phyloP scores from a whole-genome alignment of 2,329 filamentous ascomycete genomes.

The Cladosporium phlei region DNA sequence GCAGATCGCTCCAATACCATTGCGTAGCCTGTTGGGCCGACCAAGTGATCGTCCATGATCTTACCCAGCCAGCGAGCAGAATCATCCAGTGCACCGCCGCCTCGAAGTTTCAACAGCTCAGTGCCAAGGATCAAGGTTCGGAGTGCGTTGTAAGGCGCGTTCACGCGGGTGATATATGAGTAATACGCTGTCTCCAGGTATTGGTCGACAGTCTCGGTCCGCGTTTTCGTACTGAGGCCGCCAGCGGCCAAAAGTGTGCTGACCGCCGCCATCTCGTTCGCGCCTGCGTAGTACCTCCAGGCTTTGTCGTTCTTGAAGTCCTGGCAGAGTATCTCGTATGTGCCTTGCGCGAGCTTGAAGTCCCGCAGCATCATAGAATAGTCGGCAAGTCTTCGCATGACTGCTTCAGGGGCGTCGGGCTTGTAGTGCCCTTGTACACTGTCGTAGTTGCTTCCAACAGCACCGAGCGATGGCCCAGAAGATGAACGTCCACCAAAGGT shows the following conservation, averaged over 20 bases:
- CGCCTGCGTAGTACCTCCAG: conserved; percentile 90
- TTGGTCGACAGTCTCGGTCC: conserved; percentile 75
- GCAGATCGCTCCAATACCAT: conserved; percentile 82
- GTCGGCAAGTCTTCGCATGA: conserved; percentile 89
- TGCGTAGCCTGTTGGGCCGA: conserved; percentile 71
- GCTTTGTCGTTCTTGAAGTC: conserved; percentile 96
- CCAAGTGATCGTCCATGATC: conserved; percentile 71
- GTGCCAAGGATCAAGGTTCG: conserved; percentile 71
- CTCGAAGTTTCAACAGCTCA: conserved; percentile 77
- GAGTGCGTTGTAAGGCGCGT: conserved; percentile 71
- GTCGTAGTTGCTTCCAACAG: conserved; percentile 68
- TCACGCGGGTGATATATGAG: conserved; percentile 83
- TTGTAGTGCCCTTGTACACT: conserved; percentile 71
- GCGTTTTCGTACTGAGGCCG: conserved; percentile 67
- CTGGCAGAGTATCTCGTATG: conserved; percentile 80
- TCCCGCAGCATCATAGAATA: conserved; percentile 96
- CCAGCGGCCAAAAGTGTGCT: conserved; percentile 70
- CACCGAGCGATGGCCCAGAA: conserved; percentile 45
- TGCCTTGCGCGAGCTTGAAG: conserved; percentile 86
- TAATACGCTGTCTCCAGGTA: conserved; percentile 89
- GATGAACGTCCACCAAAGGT: conserved; percentile 66
- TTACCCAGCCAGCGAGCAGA: conserved; percentile 79
- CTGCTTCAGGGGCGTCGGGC: conserved; percentile 77
- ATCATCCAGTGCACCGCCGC: conserved; percentile 75
- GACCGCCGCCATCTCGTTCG: conserved; percentile 90